Conservation (phyloP, 345 rosid genomes). For the Aquilaria sinensis region DNA sequence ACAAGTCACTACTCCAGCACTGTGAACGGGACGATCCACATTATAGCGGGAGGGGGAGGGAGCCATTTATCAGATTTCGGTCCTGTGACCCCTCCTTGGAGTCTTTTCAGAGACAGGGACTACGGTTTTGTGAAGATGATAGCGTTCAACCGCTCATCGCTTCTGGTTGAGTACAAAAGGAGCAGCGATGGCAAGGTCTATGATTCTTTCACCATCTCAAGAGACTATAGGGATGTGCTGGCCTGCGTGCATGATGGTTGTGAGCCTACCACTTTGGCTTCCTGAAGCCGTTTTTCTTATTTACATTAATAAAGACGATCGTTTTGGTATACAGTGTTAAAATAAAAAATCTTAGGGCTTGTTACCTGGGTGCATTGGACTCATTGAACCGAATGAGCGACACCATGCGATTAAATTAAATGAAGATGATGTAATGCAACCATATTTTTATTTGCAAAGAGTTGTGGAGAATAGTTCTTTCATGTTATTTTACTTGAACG, state of each 20-base stretch:
- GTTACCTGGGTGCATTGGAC: no score
- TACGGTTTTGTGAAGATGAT: conserved; percentile 37
- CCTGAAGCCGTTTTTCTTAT: conserved; percentile 4
- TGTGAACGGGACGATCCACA: conserved; percentile 42
- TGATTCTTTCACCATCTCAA: conserved; percentile 39
- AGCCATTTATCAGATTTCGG: conserved; percentile 33
- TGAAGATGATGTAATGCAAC: no score
- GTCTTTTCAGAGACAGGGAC: conserved; percentile 41
- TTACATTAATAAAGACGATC: background rate
- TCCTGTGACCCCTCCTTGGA: conserved; percentile 27
- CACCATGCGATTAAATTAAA: no score
- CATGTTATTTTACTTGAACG: no score
- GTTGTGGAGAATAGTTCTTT: no score
- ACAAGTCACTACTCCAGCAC: conserved; percentile 35
- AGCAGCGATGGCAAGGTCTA: conserved; percentile 36
- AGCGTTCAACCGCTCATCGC: conserved; percentile 29
- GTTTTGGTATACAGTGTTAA: no score
- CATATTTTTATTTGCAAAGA: no score
- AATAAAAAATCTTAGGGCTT: no score
- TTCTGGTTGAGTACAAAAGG: conserved; percentile 33
- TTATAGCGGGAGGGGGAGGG: conserved; percentile 54
- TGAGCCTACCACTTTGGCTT: conserved; percentile 22
- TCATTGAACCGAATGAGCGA: no score
- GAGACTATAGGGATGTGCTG: conserved; percentile 39
- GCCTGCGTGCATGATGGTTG: conserved; percentile 36